These are phyloP conservation scores for Irpex sp. DNA, from an alignment of 1,284 basidiomycete genomes.

Conservation along the genomic window DNA sequence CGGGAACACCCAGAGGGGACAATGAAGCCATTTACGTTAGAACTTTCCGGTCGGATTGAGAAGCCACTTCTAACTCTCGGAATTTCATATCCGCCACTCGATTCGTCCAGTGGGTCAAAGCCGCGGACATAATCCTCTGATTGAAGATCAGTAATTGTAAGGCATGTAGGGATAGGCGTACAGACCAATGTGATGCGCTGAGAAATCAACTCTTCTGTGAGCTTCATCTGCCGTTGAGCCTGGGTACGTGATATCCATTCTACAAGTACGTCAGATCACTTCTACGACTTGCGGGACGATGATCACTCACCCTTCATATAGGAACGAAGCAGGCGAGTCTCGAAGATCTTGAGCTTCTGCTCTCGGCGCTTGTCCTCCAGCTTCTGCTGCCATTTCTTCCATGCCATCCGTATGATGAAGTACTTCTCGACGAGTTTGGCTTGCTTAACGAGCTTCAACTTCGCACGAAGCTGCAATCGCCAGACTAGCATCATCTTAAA, in stretches of 20 bases:
- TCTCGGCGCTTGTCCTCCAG: conserved; percentile 47
- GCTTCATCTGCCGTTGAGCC: conserved; percentile 30
- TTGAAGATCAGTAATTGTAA: conserved; percentile 10
- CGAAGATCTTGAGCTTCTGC: conserved; percentile 41
- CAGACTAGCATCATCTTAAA: conserved; percentile 51
- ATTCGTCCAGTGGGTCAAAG: conserved; percentile 62
- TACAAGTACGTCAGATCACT: conserved; percentile 21
- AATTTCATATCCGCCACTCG: conserved; percentile 69
- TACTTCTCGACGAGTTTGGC: conserved; percentile 56
- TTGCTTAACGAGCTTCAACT: conserved; percentile 49
- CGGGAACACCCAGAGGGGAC: neutral
- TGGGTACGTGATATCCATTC: conserved; percentile 44
- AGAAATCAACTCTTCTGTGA: conserved; percentile 38
- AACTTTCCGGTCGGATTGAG: conserved; percentile 43
- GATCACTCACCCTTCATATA: conserved; percentile 43
- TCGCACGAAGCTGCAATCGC: conserved; percentile 53
- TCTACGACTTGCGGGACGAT: conserved; percentile 14
- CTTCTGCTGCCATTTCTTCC: conserved; percentile 49
- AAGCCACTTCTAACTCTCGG: conserved; percentile 59
- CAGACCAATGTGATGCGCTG: conserved; percentile 40
- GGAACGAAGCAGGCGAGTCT: conserved; percentile 34
- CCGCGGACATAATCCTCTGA: conserved; percentile 49
- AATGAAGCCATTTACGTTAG: conserved; percentile 38
- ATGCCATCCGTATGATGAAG: conserved; percentile 48
- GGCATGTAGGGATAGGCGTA: conserved; percentile 1